These are phyloP conservation scores for Ottelia alismoides DNA, from an alignment of 106 monocot genomes.

Conservation along the genomic window DNA sequence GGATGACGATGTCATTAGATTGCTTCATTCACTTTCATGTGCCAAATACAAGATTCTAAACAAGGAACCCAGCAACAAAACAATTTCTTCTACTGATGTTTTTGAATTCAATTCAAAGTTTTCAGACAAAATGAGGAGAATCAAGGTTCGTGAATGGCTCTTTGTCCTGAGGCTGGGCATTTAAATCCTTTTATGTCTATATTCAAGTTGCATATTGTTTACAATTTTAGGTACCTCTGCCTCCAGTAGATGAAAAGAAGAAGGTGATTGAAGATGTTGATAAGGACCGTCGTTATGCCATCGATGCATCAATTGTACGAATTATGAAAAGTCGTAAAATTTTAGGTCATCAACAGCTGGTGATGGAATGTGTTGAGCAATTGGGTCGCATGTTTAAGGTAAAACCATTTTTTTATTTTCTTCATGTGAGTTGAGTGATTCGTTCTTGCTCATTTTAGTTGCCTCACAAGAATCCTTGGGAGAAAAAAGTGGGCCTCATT, in stretches of 20 bases:
- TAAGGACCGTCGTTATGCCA: constrained; percentile 70
- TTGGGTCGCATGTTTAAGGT: constrained; percentile 78
- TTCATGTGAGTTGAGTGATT: background rate
- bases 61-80: constrained; percentile 72
- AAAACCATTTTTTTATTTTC: background rate
- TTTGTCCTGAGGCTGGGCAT: too few species aligned
- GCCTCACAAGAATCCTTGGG: too few species aligned
- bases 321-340: constrained; percentile 92
- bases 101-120: constrained; percentile 92
- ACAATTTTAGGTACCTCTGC: constrained; percentile 45
- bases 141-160: constrained; percentile 78
- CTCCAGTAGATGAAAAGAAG: constrained; percentile 74
- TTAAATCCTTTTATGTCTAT: background rate
- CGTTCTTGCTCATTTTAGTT: too few species aligned
- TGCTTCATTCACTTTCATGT: constrained; percentile 92
- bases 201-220: background rate
- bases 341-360: constrained; percentile 63
- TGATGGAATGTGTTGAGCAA: constrained; percentile 73
- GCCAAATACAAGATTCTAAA: constrained; percentile 80
- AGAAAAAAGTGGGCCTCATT: too few species aligned
- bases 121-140: constrained; percentile 78
- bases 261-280: constrained; percentile 77
- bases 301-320: constrained; percentile 85
- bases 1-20: constrained; percentile 65
- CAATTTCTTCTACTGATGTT: constrained; percentile 49